Percentiles rank a stretch among this genome's conserved stretches.
phyloP scores from a whole-genome alignment of 2,329 filamentous ascomycete genomes.

The Cadophora malorum region DNA sequence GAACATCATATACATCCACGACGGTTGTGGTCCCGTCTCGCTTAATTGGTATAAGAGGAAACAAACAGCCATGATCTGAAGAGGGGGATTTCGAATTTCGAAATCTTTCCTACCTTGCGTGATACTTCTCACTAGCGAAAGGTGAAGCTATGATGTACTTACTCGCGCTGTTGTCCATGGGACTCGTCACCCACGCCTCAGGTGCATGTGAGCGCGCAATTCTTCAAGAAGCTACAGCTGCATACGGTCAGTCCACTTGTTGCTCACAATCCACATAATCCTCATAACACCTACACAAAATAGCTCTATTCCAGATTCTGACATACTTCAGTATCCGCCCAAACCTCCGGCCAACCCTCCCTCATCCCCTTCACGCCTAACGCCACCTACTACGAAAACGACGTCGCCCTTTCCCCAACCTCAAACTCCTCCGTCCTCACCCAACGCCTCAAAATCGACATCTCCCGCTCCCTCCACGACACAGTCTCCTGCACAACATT shows the following conservation, averaged over 20 bases:
- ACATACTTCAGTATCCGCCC: slow-evolving; percentile 17
- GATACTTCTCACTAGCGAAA: background rate
- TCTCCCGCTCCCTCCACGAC: slow-evolving; percentile 28
- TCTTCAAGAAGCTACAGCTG: slow-evolving; percentile 26
- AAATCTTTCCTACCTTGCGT: background rate
- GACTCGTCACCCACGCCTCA: slow-evolving; percentile 15
- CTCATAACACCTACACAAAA: too few relatives aligned
- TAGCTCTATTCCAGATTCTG: background rate
- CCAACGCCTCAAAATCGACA: slow-evolving; percentile 27
- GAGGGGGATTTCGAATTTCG: too few relatives aligned
- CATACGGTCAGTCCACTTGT: slow-evolving; percentile 10
- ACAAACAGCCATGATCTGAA: background rate
- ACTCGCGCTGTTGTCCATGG: background rate
- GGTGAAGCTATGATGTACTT: background rate
- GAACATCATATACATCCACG: background rate
- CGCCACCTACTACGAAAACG: slow-evolving; percentile 28
- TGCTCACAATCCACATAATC: too few relatives aligned
- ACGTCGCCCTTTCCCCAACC: slow-evolving; percentile 13
- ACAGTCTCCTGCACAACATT: slow-evolving; percentile 24
- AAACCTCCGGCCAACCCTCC: slow-evolving; percentile 14
- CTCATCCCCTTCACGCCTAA: slow-evolving; percentile 2
- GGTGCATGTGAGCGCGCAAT: slow-evolving; percentile 25
- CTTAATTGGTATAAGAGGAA: background rate
- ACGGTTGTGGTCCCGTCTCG: background rate
- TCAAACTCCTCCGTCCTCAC: slow-evolving; percentile 14